These are phyloP conservation scores for Chrysophaeum taylorii DNA, from an alignment of 352 stramenopile genomes.

Conservation along the genomic window DNA sequence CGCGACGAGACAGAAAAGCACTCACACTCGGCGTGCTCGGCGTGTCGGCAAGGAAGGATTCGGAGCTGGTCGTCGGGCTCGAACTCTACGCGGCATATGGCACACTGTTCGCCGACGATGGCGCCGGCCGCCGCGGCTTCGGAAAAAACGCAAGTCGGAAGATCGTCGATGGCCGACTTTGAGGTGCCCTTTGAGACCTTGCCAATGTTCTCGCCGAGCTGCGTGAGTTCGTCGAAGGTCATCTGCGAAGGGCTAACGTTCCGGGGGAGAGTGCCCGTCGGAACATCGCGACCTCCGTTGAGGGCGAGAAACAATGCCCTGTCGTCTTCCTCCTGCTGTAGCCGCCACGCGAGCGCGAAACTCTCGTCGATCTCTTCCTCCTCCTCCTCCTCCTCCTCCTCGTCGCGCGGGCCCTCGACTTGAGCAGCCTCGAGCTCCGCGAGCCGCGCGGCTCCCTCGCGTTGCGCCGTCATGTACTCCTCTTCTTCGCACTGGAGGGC, in stretches of 20 bases:
- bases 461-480: background rate
- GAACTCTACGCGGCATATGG: background rate
- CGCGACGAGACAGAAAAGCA: too few relatives aligned
- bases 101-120: conserved; percentile 6
- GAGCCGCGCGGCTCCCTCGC: background rate
- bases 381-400: background rate
- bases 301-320: background rate
- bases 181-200: background rate
- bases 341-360: background rate
- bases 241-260: background rate
- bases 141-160: background rate
- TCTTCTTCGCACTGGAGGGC: background rate
- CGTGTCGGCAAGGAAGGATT: background rate
- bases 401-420: background rate
- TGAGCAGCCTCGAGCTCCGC: background rate
- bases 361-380: background rate
- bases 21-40: conserved; percentile 8
- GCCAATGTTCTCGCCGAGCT: conserved; percentile 4
- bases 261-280: background rate
- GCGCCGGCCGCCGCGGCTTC: background rate
- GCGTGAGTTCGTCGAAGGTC: background rate
- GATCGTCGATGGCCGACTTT: background rate
- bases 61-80: background rate
- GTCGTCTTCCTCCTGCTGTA: conserved; percentile 13
- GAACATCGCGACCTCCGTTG: background rate